phyloP scores from a whole-genome alignment of 139 green algal genomes.

The Chlorella sp. region DNA sequence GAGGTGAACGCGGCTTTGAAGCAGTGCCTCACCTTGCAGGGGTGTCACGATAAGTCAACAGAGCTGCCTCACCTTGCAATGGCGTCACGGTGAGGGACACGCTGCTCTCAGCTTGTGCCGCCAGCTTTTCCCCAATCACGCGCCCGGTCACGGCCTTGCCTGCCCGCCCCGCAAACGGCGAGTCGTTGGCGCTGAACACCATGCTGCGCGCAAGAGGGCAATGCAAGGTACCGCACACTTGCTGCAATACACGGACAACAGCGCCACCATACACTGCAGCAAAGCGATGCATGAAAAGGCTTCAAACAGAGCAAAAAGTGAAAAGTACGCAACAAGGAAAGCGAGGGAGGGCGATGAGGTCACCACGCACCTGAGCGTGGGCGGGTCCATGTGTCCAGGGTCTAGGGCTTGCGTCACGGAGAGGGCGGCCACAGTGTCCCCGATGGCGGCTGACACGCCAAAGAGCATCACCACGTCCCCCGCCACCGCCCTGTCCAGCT shows the following conservation, averaged over 20 bases:
- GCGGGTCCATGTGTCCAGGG: constrained; percentile 76
- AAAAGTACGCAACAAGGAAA: too few species aligned
- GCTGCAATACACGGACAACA: not conserved
- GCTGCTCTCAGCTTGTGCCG: constrained; percentile 75
- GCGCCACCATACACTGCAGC: constrained; percentile 10
- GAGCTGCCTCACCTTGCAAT: constrained; percentile 15
- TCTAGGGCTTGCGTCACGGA: constrained; percentile 45
- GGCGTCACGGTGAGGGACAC: constrained; percentile 52
- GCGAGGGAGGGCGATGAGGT: too few species aligned
- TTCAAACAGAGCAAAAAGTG: too few species aligned
- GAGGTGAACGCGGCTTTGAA: too few species aligned
- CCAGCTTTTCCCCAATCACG: constrained; percentile 75
- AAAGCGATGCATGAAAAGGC: not conserved
- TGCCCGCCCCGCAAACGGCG: constrained; percentile 60
- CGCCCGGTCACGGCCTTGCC: constrained; percentile 70
- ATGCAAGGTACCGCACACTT: not conserved
- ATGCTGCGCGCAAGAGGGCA: too few species aligned
- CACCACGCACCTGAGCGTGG: constrained; percentile 58
- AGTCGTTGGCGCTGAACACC: constrained; percentile 85
- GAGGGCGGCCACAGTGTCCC: constrained; percentile 63
- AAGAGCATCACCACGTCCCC: constrained; percentile 79
- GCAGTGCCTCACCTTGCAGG: not conserved
- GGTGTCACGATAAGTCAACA: not conserved
- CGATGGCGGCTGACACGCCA: constrained; percentile 52
- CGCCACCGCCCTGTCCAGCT: constrained; percentile 51